Evolutionary conservation across 495 filamentous ascomycete genomes (phyloP).

Genomic region (Podospora australis): DNA sequence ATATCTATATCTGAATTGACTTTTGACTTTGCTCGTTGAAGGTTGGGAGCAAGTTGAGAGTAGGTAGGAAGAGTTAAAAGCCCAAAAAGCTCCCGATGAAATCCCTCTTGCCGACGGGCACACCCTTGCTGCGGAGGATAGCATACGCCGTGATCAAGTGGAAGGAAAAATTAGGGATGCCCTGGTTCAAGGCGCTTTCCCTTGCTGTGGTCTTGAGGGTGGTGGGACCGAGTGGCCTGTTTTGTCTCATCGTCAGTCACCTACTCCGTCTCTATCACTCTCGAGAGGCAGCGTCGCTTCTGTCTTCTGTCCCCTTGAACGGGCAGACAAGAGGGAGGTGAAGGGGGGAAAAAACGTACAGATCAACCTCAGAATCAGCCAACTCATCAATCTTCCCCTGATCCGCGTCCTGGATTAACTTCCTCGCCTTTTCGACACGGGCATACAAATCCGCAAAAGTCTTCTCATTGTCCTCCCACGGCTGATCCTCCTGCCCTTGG

Average conservation of each 20-base stretch:
- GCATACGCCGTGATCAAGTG: conserved; percentile 50
- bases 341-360: conserved; percentile 1
- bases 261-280: no score
- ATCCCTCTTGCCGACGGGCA: conserved; percentile 49
- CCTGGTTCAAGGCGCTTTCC: conserved; percentile 30
- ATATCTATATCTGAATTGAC: no score
- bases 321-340: no score
- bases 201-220: neutral
- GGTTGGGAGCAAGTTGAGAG: no score
- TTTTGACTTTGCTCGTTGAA: no score
- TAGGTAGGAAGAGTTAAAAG: neutral
- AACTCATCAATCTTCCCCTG: conserved; percentile 28
- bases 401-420: conserved; percentile 27
- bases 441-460: conserved; percentile 11
- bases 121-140: conserved; percentile 49
- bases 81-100: conserved; percentile 30
- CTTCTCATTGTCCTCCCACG: conserved; percentile 18
- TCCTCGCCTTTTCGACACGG: conserved; percentile 12
- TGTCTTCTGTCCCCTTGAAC: no score
- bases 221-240: neutral
- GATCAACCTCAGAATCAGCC: conserved; percentile 25
- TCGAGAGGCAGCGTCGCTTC: no score
- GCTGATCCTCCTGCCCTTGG: conserved; percentile 23
- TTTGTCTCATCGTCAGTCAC: neutral
- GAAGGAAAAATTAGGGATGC: conserved; percentile 52